Evolutionary conservation across 192 early-diverging fungal genomes (phyloP).

Genomic region (Phlyctochytrium planicorne): DNA sequence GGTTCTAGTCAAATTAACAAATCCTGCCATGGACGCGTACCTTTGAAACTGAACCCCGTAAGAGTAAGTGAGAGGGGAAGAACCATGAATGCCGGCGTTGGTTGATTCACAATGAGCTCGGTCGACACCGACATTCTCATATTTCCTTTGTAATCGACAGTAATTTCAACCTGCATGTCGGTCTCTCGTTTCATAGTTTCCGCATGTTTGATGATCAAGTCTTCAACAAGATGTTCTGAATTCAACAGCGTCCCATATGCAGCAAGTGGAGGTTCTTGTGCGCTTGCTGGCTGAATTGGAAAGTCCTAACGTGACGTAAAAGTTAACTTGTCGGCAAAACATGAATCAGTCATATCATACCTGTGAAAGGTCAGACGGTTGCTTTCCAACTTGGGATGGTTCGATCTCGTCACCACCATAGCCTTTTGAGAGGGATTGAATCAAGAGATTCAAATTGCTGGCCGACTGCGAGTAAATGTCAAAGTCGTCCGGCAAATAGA

Average conservation of each 20-base stretch:
- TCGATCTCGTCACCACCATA: too few relatives aligned
- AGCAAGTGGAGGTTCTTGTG: background rate
- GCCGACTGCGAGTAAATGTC: constrained; percentile 38
- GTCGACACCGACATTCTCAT: constrained; percentile 51
- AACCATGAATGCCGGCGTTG: constrained; percentile 59
- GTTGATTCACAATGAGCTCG: constrained; percentile 62
- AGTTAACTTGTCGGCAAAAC: too few relatives aligned
- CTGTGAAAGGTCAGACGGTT: too few relatives aligned
- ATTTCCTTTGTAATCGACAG: constrained; percentile 53
- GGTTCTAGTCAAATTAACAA: background rate
- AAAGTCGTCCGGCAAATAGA: constrained; percentile 46
- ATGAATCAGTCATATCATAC: too few relatives aligned
- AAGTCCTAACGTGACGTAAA: too few relatives aligned
- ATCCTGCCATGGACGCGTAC: constrained; percentile 20
- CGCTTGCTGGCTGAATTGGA: too few relatives aligned
- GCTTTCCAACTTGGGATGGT: too few relatives aligned
- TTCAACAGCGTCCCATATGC: constrained; percentile 9
- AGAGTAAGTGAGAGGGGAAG: constrained; percentile 54
- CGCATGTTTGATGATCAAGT: constrained; percentile 36
- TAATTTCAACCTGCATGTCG: constrained; percentile 55
- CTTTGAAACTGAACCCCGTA: constrained; percentile 54
- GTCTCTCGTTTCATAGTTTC: constrained; percentile 33
- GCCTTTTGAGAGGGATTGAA: background rate
- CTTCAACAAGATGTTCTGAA: constrained; percentile 17
- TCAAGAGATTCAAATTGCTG: background rate